Conservation (phyloP, 2,329 filamentous ascomycete genomes). For the Aspergillus puulaauensis region DNA sequence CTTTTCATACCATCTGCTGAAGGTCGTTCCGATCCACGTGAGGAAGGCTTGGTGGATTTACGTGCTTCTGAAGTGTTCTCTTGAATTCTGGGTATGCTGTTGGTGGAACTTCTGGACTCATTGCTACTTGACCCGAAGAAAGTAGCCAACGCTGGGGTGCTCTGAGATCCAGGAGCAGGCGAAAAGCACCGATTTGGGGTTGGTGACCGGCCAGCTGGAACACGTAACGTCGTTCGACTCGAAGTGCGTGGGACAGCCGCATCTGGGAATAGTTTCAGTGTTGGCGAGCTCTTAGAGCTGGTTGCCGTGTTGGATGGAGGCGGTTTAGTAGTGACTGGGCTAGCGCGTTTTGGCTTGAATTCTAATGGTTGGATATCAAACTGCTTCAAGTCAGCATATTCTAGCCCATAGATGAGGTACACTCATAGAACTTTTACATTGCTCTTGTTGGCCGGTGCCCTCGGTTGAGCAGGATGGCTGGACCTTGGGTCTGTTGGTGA, state of each 20-base stretch:
- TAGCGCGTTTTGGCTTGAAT: neutral
- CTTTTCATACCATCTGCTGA: neutral
- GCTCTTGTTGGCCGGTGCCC: neutral
- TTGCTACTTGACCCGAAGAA: neutral
- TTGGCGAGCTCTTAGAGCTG: constrained; percentile 10
- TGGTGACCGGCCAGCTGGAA: constrained; percentile 18
- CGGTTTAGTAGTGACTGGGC: neutral
- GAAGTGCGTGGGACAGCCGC: constrained; percentile 31
- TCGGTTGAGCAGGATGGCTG: neutral
- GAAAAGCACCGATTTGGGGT: constrained; percentile 11
- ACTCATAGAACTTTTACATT: neutral
- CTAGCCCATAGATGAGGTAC: neutral
- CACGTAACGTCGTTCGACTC: constrained; percentile 27
- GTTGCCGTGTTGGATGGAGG: constrained; percentile 11
- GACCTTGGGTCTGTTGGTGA: neutral
- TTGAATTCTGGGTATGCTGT: neutral
- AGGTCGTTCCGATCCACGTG: neutral
- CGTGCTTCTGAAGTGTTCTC: neutral
- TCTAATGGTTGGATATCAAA: neutral
- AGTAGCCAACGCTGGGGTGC: neutral
- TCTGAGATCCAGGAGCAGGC: neutral
- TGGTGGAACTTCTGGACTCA: constrained; percentile 1
- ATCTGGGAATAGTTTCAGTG: constrained; percentile 35
- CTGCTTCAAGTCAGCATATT: constrained; percentile 11
- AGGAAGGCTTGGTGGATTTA: neutral